A percentile compares a stretch with the other conserved stretches of the same genome.
phyloP scores from a whole-genome alignment of 495 filamentous ascomycete species.

The Penicillium egyptiacum region DNA sequence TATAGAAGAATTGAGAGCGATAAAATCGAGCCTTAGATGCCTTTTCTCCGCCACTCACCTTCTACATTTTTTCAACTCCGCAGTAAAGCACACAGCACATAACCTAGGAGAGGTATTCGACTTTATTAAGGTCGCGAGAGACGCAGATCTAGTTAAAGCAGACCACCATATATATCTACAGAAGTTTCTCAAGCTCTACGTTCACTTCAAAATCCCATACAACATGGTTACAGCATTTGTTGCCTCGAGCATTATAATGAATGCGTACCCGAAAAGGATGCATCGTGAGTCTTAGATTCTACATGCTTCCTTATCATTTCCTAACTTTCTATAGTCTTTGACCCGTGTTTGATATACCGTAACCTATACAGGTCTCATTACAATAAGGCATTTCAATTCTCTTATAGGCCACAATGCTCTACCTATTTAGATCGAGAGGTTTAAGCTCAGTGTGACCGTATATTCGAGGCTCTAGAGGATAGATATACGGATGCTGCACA shows the following conservation, averaged over 20 bases:
- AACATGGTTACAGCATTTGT: conserved; percentile 23
- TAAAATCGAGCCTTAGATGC: not conserved
- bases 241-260: conserved; percentile 30
- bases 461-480: conserved; percentile 11
- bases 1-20: conserved; percentile 5
- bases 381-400: conserved; percentile 14
- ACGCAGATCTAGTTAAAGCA: conserved; percentile 11
- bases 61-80: conserved; percentile 22
- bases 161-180: conserved; percentile 25
- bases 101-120: conserved; percentile 21
- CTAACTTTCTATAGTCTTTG: conserved; percentile 12
- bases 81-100: conserved; percentile 18
- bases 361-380: conserved; percentile 19
- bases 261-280: conserved; percentile 30
- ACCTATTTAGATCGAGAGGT: conserved; percentile 15
- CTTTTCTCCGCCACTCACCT: conserved; percentile 29
- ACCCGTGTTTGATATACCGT: conserved; percentile 1
- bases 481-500: conserved; percentile 12
- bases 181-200: conserved; percentile 16
- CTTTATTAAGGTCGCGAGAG: conserved; percentile 21
- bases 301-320: not conserved
- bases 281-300: conserved; percentile 22
- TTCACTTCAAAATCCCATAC: conserved; percentile 9
- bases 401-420: conserved; percentile 13
- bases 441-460: conserved; percentile 10